Percentiles rank a stretch among this genome's conserved stretches.
phyloP scores from a whole-genome alignment of 352 stramenopile genomes.

The Halophytophthora batemanensis region DNA sequence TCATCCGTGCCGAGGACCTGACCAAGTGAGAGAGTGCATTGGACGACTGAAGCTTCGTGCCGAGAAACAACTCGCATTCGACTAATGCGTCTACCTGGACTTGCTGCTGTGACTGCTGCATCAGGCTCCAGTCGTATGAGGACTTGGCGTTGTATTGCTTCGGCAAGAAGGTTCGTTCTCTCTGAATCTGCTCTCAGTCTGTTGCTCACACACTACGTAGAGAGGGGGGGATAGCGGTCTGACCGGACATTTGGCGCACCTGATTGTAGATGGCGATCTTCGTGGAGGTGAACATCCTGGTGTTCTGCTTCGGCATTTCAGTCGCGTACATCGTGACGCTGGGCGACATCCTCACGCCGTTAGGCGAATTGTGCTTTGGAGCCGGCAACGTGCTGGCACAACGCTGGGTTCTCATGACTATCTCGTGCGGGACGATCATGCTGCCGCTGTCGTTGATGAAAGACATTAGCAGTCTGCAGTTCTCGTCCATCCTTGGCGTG shows the following conservation, averaged over 20 bases:
- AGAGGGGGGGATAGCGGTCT: too few species aligned
- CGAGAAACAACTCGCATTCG: background rate
- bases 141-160: constrained; percentile 84
- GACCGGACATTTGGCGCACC: background rate
- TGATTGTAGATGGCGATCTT: constrained; percentile 64
- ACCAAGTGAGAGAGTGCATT: constrained; percentile 49
- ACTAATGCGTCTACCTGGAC: background rate
- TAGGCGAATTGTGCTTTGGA: constrained; percentile 74
- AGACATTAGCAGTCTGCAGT: constrained; percentile 84
- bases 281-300: constrained; percentile 81
- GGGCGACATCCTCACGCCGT: constrained; percentile 75
- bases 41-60: background rate
- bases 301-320: constrained; percentile 85
- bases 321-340: constrained; percentile 84
- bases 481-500: constrained; percentile 81
- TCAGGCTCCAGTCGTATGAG: constrained; percentile 83
- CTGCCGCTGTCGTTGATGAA: constrained; percentile 78
- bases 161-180: constrained; percentile 51
- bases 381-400: constrained; percentile 51
- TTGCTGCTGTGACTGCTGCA: constrained; percentile 1
- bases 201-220: too few species aligned
- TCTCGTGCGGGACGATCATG: constrained; percentile 78
- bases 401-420: constrained; percentile 78
- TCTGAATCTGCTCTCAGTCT: background rate
- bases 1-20: constrained; percentile 74